Conservation (phyloP, 768 basidiomycete genomes). For the Pleurotus platypus region DNA sequence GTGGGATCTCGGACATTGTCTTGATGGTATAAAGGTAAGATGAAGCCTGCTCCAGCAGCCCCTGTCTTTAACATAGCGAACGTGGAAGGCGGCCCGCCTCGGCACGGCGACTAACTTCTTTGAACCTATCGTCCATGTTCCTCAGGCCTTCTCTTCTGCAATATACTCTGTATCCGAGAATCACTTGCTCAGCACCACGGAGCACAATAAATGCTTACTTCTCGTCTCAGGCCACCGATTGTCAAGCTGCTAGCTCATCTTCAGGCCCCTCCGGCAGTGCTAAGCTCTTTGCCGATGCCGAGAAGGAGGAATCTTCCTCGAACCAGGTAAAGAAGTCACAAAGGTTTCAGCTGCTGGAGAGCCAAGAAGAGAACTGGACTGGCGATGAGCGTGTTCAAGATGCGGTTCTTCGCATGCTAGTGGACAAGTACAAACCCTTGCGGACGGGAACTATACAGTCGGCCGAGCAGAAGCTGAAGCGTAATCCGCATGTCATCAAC, state of each 20-base stretch:
- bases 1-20: background rate
- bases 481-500: constrained; percentile 36
- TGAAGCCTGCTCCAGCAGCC: too few species aligned
- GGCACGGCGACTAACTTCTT: too few species aligned
- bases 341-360: constrained; percentile 27
- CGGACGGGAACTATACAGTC: constrained; percentile 54
- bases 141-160: too few species aligned
- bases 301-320: constrained; percentile 42
- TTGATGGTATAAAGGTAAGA: too few species aligned
- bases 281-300: constrained; percentile 67
- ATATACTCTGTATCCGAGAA: too few species aligned
- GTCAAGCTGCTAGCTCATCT: constrained; percentile 32
- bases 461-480: constrained; percentile 66
- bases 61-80: too few species aligned
- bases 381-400: constrained; percentile 72
- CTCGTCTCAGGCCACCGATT: background rate
- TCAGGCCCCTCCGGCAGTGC: constrained; percentile 45
- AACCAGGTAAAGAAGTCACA: constrained; percentile 14
- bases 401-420: constrained; percentile 77
- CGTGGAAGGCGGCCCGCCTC: too few species aligned
- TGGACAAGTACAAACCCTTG: constrained; percentile 84
- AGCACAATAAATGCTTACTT: background rate
- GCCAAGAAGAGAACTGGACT: constrained; percentile 65
- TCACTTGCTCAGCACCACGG: too few species aligned
- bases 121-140: too few species aligned